These are phyloP conservation scores for Pseudogymnoascus sp. DNA, from an alignment of 2,329 filamentous ascomycete species.

Conservation along the genomic window DNA sequence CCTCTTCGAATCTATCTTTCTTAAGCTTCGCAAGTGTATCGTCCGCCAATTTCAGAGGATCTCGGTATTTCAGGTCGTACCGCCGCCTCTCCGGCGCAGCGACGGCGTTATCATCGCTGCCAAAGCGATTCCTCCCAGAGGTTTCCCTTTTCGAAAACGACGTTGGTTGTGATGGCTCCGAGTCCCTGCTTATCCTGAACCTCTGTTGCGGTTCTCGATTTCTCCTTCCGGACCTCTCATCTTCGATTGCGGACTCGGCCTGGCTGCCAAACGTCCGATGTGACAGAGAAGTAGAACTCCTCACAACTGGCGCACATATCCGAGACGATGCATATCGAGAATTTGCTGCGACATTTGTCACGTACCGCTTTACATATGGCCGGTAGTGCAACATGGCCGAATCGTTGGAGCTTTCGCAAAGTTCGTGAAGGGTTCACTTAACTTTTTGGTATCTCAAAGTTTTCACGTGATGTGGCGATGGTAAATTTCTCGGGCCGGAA, in stretches of 20 bases:
- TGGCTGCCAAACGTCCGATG: constrained; percentile 2
- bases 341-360: neutral
- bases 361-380: neutral
- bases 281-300: neutral
- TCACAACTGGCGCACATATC: neutral
- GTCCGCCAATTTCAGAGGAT: constrained; percentile 66
- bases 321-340: neutral
- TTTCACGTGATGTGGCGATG: constrained; percentile 6
- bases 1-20: constrained; percentile 56
- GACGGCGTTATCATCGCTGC: neutral
- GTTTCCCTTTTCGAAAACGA: neutral
- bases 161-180: neutral
- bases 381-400: constrained; percentile 7
- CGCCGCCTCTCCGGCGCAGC: neutral
- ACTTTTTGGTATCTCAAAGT: constrained; percentile 3
- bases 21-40: constrained; percentile 56
- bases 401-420: constrained; percentile 6
- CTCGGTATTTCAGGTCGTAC: constrained; percentile 28
- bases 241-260: neutral
- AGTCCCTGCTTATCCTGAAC: neutral
- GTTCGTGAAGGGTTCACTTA: neutral
- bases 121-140: neutral
- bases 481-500: neutral
- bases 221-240: neutral
- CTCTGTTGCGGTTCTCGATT: neutral